Evolutionary conservation across 257 asterid genomes (phyloP), one percentile per base, ranked within the genome.

Genomic region (Plectranthus barbatus): DNA sequence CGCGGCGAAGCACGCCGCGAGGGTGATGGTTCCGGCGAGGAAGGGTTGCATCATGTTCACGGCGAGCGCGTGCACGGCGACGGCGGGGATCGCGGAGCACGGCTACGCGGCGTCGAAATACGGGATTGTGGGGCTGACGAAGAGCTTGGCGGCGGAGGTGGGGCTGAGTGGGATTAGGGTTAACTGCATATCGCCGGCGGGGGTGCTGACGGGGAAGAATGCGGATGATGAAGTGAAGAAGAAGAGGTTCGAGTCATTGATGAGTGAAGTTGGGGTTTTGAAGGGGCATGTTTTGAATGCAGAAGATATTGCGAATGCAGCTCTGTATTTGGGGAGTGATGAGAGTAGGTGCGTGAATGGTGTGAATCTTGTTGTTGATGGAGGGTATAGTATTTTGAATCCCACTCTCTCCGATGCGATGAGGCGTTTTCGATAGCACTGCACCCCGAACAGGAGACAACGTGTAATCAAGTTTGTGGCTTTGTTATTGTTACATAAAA

Each of bases 1-100:
- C 7, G 84, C 73, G 23, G 84, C 86, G 60, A 84, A 84, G 24
- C 85, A 84, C 42, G 88, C 84, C 0, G 83, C 88, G 0, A 76
- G 77, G 36, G 88, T 60, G 0, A 82, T 84, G 86, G 29, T 77
- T 6, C 77, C 83, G 0, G 48, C 29, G 14, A 41, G 36, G 10
- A 76, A 66, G 7, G 90, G 90, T 0, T 68, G 81, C 69, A 77
- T 84, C 33, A 42, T 84, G 1, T 82, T 77, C 68, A 82, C 92
- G 0, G 58, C 88, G 0, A 84, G 92, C 29, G 71, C 75, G 0
- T 77, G 78, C 17, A 68, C 82, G 0, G 13, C 53, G 52, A 55
- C 82, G 0, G 86, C 78, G 0, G 86, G 91, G 41, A 69, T 77
- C 0, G 69, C 62, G 0, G 12, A 70, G 1, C 70, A 52, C 20